Base-by-base conservation (phyloP, 441 rosid genomes). In the Populus hybrid region DNA sequence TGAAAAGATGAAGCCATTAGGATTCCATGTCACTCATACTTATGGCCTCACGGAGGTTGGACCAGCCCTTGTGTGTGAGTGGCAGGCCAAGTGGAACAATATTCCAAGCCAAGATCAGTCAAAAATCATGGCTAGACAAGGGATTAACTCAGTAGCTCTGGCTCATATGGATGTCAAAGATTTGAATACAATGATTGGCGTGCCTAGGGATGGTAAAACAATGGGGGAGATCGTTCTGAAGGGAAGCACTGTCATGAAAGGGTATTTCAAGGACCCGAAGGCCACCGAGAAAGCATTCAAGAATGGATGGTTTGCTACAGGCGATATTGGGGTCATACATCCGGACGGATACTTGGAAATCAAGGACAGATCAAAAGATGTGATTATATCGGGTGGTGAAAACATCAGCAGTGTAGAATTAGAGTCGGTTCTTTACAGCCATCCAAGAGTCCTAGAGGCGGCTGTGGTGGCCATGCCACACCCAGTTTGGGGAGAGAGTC, bases 381-480 rank as follows among this genome's bases (percentile, higher is more conserved):
- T 93, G 9, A 93, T 93, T 24, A 93, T 93, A 23, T 93, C 97
- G 0, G 94, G 95, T 1, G 95, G 97, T 0, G 95, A 93, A 76
- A 93, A 91, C 74, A 90, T 93, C 1, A 93, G 93, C 84, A 93
- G 94, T 24, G 85, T 93, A 0, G 93, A 93, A 59, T 67, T 91
- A 38, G 97, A 93, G 77, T 82, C 72, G 4, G 79, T 88, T 12
- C 82, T 91, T 2, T 91, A 86, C 79, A 14, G 70, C 16, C 88
- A 90, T 70, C 86, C 85, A 0, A 83, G 85, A 46, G 90, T 93
- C 18, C 23, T 83, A 1, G 95, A 93, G 76, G 92, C 88, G 1
- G 97, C 93, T 0, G 95, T 86, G 0, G 93, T 91, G 42, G 95
- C 90, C 28, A 89, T 91, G 94, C 93, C 93, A 2, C 92, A 93